phyloP scores from a whole-genome alignment of 306 rosid species.

The Quercus rubra region DNA sequence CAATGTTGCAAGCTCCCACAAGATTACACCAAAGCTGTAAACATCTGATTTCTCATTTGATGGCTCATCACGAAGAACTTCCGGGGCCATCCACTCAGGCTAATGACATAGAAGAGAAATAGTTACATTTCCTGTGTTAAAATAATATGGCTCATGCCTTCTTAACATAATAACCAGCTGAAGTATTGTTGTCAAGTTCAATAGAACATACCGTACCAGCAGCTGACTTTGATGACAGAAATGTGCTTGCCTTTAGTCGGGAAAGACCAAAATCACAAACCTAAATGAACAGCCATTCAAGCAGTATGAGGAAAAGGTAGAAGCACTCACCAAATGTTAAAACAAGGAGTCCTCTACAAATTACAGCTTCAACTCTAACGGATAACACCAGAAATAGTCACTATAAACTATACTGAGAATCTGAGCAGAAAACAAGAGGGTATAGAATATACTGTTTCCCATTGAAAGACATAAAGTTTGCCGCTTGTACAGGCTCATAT shows the following conservation, averaged over 20 bases:
- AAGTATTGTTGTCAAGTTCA: slow-evolving; percentile 12
- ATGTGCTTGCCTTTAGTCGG: slow-evolving; percentile 89
- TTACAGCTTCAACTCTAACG: too few species aligned
- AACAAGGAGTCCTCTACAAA: not conserved
- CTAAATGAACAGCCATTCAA: slow-evolving; percentile 35
- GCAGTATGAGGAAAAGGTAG: not conserved
- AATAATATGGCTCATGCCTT: not conserved
- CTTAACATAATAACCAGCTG: slow-evolving; percentile 7
- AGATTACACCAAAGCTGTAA: slow-evolving; percentile 93
- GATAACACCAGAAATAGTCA: too few species aligned
- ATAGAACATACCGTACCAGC: slow-evolving; percentile 91
- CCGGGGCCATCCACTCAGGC: slow-evolving; percentile 99
- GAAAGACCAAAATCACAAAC: slow-evolving; percentile 99
- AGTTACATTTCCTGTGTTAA: slow-evolving; percentile 1
- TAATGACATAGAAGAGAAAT: slow-evolving; percentile 28
- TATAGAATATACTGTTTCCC: not conserved
- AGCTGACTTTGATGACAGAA: slow-evolving; percentile 96
- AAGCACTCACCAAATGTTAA: not conserved
- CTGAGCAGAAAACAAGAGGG: not conserved
- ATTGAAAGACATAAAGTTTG: not conserved
- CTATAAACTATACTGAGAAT: not conserved
- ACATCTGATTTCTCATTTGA: slow-evolving; percentile 96
- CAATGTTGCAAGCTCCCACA: slow-evolving; percentile 91
- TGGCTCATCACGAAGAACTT: slow-evolving; percentile 97
- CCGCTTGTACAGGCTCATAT: not conserved